phyloP scores from a whole-genome alignment of 78 protist genomes.

The Isochrysis galbana region DNA sequence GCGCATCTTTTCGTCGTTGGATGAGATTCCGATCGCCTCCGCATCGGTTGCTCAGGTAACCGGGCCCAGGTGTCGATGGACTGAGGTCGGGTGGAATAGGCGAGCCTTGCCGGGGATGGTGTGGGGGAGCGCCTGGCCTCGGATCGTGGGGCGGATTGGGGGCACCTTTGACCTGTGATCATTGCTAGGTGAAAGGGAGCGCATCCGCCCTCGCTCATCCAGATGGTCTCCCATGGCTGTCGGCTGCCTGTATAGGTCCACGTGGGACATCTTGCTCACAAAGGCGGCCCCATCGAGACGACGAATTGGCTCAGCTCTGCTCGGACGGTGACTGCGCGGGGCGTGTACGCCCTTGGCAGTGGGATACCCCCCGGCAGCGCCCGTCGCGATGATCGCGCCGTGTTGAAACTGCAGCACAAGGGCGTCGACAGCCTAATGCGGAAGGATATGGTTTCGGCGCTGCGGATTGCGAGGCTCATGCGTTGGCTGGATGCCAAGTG shows the following conservation, averaged over 20 bases:
- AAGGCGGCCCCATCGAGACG: background rate
- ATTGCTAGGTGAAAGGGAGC: no score
- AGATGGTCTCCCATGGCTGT: no score
- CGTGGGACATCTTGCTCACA: background rate
- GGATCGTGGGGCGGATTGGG: no score
- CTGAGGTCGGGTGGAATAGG: no score
- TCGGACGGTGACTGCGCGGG: no score
- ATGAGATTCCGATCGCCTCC: background rate
- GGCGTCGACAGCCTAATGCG: background rate
- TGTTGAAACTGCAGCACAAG: constrained; percentile 9
- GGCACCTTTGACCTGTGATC: no score
- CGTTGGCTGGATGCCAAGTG: background rate
- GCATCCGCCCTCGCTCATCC: no score
- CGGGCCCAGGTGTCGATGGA: no score
- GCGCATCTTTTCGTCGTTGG: background rate
- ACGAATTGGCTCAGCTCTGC: background rate
- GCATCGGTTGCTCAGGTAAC: constrained; percentile 1
- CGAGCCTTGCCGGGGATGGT: no score
- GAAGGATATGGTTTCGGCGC: background rate
- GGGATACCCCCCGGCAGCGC: background rate
- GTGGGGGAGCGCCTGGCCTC: no score
- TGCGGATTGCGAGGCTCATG: background rate
- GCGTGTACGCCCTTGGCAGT: no score
- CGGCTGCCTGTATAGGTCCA: no score
- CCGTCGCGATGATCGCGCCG: background rate